phyloP scores from a whole-genome alignment of 768 basidiomycete species.

The Kwoniella heveanensis region DNA sequence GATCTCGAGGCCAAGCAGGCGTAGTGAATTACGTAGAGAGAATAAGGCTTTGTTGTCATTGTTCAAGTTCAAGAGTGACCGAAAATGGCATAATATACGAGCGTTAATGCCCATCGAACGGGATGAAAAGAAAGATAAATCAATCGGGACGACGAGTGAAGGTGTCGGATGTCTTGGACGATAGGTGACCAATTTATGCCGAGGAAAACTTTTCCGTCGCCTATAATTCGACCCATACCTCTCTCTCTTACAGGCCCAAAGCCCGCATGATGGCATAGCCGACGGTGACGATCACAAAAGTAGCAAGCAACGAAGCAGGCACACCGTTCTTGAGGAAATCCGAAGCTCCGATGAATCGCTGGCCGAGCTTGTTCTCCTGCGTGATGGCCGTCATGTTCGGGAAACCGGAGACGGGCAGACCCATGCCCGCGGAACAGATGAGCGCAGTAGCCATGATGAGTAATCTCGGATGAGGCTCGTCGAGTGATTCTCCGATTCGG shows the following conservation, averaged over 20 bases:
- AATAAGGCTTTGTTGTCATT: no score
- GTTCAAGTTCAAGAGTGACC: no score
- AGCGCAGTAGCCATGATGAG: conserved; percentile 86
- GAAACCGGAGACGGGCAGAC: conserved; percentile 98
- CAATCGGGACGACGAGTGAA: no score
- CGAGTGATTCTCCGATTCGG: conserved; percentile 79
- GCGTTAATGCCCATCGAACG: no score
- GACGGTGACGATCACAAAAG: conserved; percentile 79
- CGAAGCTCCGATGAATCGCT: conserved; percentile 74
- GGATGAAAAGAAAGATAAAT: no score
- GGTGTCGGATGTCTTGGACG: no score
- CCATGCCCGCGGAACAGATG: conserved; percentile 95
- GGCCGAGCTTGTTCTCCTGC: conserved; percentile 91
- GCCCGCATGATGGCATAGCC: conserved; percentile 66
- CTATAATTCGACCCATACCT: no score
- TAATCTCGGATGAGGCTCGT: conserved; percentile 70
- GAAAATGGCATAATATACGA: no score
- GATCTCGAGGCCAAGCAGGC: no score
- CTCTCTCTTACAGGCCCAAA: conserved; percentile 8
- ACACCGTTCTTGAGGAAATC: conserved; percentile 95
- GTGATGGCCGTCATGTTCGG: conserved; percentile 90
- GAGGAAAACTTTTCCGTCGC: no score
- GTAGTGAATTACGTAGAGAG: no score
- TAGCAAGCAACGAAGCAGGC: conserved; percentile 88
- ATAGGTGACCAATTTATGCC: no score